phyloP scores from a whole-genome alignment of 352 stramenopile genomes.

The Globisporangium nodosum region DNA sequence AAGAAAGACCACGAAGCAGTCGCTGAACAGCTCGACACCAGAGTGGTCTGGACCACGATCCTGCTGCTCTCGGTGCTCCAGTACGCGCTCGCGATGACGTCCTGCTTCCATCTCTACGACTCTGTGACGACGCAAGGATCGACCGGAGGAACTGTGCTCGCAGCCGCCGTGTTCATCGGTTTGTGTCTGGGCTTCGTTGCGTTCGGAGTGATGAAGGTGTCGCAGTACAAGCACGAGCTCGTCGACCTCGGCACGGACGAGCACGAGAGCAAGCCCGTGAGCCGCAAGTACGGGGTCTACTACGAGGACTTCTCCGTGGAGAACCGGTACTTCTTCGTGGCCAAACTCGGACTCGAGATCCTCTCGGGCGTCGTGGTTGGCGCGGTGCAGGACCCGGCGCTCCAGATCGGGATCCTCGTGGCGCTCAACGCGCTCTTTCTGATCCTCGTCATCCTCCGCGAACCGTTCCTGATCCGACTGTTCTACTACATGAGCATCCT shows the following conservation, averaged over 20 bases:
- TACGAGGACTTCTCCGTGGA: slow-evolving; percentile 44
- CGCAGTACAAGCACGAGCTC: slow-evolving; percentile 30
- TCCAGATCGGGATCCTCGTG: slow-evolving; percentile 37
- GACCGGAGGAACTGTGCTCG: slow-evolving; percentile 22
- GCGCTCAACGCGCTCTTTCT: slow-evolving; percentile 34
- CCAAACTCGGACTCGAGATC: slow-evolving; percentile 38
- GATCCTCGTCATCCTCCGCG: slow-evolving; percentile 26
- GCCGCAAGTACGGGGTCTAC: slow-evolving; percentile 38
- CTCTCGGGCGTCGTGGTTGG: slow-evolving; percentile 33
- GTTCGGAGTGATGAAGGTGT: slow-evolving; percentile 38
- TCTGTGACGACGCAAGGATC: slow-evolving; percentile 10
- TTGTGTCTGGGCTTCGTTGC: slow-evolving; percentile 26
- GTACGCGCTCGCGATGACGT: slow-evolving; percentile 40
- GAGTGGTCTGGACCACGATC: slow-evolving; percentile 33
- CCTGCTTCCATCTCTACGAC: slow-evolving; percentile 43
- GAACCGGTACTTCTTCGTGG: slow-evolving; percentile 49
- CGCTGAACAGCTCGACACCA: slow-evolving; percentile 26
- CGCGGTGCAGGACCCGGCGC: slow-evolving; percentile 22
- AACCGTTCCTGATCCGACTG: slow-evolving; percentile 34
- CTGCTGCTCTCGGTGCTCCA: slow-evolving; percentile 36
- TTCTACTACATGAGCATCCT: slow-evolving; percentile 34
- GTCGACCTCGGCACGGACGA: slow-evolving; percentile 26
- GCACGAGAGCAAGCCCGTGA: slow-evolving; percentile 37
- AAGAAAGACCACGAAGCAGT: slow-evolving; percentile 15
- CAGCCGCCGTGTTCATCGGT: slow-evolving; percentile 21